phyloP scores from a whole-genome alignment of 495 filamentous ascomycete species.

The Aspergillus homomorphus region DNA sequence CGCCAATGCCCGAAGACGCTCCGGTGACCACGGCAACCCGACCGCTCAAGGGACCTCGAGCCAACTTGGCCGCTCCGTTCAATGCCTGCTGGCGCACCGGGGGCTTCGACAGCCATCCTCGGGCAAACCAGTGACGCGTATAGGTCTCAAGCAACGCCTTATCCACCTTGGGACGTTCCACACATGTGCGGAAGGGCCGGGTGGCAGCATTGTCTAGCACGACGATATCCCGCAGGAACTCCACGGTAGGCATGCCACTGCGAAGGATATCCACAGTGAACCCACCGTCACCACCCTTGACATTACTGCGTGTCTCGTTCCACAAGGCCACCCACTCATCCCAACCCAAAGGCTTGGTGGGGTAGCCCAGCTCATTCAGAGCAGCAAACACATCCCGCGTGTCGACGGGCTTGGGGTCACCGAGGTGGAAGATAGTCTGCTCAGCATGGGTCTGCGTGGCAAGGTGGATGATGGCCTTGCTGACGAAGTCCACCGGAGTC shows the following conservation, averaged over 20 bases:
- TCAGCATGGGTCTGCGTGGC: slow-evolving; percentile 50
- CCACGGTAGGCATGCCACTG: slow-evolving; percentile 63
- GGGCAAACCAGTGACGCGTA: slow-evolving; percentile 64
- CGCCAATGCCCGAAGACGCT: slow-evolving; percentile 50
- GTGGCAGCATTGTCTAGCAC: slow-evolving; percentile 60
- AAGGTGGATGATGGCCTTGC: slow-evolving; percentile 60
- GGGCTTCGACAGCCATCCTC: slow-evolving; percentile 60
- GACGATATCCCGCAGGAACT: slow-evolving; percentile 55
- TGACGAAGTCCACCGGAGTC: slow-evolving; percentile 70
- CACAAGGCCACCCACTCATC: slow-evolving; percentile 64
- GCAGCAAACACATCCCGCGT: slow-evolving; percentile 54
- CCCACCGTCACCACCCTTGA: slow-evolving; percentile 56
- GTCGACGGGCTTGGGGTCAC: slow-evolving; percentile 60
- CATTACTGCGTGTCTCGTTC: slow-evolving; percentile 54
- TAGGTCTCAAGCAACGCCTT: slow-evolving; percentile 59
- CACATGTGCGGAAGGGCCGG: slow-evolving; percentile 49
- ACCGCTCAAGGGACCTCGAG: slow-evolving; percentile 51
- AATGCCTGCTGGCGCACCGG: slow-evolving; percentile 42
- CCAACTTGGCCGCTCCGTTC: slow-evolving; percentile 29
- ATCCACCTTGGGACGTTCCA: slow-evolving; percentile 61
- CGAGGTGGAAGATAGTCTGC: slow-evolving; percentile 61
- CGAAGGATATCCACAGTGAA: slow-evolving; percentile 53
- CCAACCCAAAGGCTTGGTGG: slow-evolving; percentile 54
- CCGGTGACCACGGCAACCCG: slow-evolving; percentile 51
- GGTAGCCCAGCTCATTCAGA: slow-evolving; percentile 59